Conservation (phyloP, 306 rosid species). For the Malus orientalis region DNA sequence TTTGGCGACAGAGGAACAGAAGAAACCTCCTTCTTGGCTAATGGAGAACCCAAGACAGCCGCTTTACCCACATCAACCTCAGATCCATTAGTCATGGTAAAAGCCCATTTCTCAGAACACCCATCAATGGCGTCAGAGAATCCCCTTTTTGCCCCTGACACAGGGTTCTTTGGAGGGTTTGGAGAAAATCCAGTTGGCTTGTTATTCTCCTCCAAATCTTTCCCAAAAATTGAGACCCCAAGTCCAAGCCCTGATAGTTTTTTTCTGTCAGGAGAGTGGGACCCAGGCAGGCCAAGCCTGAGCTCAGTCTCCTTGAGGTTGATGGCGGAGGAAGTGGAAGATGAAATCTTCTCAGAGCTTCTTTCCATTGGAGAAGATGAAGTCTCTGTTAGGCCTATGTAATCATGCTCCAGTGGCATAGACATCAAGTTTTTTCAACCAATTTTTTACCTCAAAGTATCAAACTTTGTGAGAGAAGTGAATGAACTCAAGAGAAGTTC, state of each 20-base stretch:
- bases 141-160: conserved; percentile 71
- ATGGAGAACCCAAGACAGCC: conserved; percentile 40
- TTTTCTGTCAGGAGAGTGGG: conserved; percentile 60
- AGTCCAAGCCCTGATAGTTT: conserved; percentile 4
- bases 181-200: conserved; percentile 33
- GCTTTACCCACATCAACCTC: conserved; percentile 49
- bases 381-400: conserved; percentile 66
- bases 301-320: conserved; percentile 87
- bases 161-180: conserved; percentile 34
- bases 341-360: conserved; percentile 44
- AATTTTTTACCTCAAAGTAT: conserved; percentile 2
- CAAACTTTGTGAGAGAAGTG: not conserved
- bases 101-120: conserved; percentile 60
- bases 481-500: not conserved
- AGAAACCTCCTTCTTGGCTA: conserved; percentile 44
- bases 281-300: conserved; percentile 87
- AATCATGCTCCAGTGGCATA: conserved; percentile 60
- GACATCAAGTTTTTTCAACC: conserved; percentile 42
- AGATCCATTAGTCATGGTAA: conserved; percentile 33
- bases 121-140: conserved; percentile 68
- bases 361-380: conserved; percentile 45
- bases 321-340: conserved; percentile 38
- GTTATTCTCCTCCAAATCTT: conserved; percentile 53
- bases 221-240: conserved; percentile 52
- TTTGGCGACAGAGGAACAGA: conserved; percentile 39